Conservation (phyloP, 352 stramenopile species). For the Globisporangium alternatum region DNA sequence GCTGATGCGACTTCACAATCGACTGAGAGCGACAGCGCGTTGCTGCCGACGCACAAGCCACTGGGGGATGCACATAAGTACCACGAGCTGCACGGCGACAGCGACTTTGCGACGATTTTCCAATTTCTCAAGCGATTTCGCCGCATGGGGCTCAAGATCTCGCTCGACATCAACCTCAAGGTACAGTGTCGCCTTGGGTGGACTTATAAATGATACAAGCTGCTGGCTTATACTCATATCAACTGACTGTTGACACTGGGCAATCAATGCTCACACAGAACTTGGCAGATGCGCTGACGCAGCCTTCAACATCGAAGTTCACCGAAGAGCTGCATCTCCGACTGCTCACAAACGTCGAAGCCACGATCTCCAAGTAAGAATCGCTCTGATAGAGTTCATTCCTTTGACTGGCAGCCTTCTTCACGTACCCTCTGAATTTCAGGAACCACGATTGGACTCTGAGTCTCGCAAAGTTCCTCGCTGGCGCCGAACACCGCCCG, state of each 20-base stretch:
- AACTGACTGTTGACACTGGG: background rate
- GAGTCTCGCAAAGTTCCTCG: slow-evolving; percentile 48
- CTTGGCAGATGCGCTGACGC: slow-evolving; percentile 35
- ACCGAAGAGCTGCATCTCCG: slow-evolving; percentile 45
- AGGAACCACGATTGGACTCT: slow-evolving; percentile 49
- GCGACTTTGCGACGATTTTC: slow-evolving; percentile 58
- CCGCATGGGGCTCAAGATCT: slow-evolving; percentile 49
- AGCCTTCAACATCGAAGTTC: slow-evolving; percentile 30
- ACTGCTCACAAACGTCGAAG: slow-evolving; percentile 46
- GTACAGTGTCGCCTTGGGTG: slow-evolving; percentile 18
- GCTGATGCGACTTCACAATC: slow-evolving; percentile 8
- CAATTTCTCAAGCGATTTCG: slow-evolving; percentile 70
- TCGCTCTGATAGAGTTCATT: background rate
- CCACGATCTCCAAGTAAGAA: slow-evolving; percentile 44
- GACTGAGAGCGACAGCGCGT: slow-evolving; percentile 3
- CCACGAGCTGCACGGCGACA: slow-evolving; percentile 36
- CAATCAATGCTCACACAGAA: slow-evolving; percentile 13
- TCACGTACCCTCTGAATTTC: background rate
- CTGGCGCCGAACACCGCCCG: slow-evolving; percentile 25
- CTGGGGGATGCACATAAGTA: slow-evolving; percentile 29
- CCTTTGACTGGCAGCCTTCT: background rate
- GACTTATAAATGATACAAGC: too few species aligned
- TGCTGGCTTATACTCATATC: background rate
- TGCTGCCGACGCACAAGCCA: slow-evolving; percentile 37
- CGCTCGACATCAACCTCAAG: slow-evolving; percentile 38